These are phyloP conservation scores for Sanguinoderma infundibulare DNA, from an alignment of 1,284 basidiomycete genomes.

Conservation along the genomic window DNA sequence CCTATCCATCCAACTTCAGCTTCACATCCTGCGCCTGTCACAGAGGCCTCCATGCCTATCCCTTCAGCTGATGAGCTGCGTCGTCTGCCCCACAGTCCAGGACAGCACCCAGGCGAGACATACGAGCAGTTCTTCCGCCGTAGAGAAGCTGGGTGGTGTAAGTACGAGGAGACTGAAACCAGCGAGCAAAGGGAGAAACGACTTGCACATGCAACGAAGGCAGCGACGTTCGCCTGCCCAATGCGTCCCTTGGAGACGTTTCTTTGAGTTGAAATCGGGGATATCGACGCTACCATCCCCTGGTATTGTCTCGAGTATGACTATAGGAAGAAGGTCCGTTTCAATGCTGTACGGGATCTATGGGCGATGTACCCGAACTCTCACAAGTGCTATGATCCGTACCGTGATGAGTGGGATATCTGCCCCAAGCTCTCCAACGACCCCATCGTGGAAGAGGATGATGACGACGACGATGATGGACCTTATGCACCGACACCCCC, in stretches of 20 bases:
- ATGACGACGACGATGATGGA: neutral
- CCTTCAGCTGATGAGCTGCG: neutral
- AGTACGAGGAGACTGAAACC: neutral
- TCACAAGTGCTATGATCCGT: slow-evolving; percentile 9
- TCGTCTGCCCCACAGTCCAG: neutral
- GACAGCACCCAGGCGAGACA: slow-evolving; percentile 1
- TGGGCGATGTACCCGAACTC: slow-evolving; percentile 7
- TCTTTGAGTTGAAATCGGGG: slow-evolving; percentile 2
- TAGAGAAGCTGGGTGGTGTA: neutral
- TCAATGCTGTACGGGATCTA: neutral
- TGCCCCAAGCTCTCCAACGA: neutral
- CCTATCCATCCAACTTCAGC: neutral
- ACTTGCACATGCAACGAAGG: neutral
- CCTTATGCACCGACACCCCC: neutral
- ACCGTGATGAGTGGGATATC: slow-evolving; percentile 10
- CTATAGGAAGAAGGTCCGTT: neutral
- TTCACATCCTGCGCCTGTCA: neutral
- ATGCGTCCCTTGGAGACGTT: slow-evolving; percentile 6
- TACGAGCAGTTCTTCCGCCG: slow-evolving; percentile 2
- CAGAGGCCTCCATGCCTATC: neutral
- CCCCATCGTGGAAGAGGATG: neutral
- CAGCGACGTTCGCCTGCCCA: slow-evolving; percentile 1
- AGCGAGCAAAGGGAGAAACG: neutral
- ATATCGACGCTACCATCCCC: neutral
- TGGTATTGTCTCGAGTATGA: neutral